These are phyloP conservation scores for Carpinus fangiana DNA, from an alignment of 306 rosid genomes.

Conservation along the genomic window DNA sequence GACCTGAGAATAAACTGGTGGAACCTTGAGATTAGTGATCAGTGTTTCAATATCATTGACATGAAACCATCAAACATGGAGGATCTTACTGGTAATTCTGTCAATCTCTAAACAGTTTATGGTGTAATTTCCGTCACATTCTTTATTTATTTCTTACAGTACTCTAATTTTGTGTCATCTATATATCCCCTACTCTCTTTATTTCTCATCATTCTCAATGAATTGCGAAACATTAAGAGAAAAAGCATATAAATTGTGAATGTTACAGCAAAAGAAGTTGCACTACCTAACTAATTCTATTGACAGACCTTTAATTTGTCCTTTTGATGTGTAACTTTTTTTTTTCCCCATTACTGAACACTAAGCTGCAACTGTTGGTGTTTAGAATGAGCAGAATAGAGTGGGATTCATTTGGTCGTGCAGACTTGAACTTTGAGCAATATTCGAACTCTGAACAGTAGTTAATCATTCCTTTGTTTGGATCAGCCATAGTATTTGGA, in stretches of 20 bases:
- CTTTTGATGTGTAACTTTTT: neutral
- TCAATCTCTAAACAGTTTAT: conserved; percentile 8
- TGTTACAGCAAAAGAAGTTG: neutral
- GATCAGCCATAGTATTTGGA: neutral
- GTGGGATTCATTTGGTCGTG: neutral
- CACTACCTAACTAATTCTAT: neutral
- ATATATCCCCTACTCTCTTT: neutral
- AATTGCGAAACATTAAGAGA: neutral
- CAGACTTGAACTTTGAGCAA: neutral
- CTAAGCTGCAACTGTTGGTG: neutral
- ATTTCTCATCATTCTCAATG: neutral
- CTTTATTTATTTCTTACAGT: neutral
- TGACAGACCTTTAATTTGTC: neutral
- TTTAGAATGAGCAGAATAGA: conserved; percentile 1
- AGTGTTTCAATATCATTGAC: conserved; percentile 71
- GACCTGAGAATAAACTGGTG: conserved; percentile 77
- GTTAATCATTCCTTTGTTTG: neutral
- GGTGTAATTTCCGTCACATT: conserved; percentile 11
- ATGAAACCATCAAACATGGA: conserved; percentile 71
- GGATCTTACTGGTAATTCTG: conserved; percentile 62
- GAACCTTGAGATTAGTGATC: conserved; percentile 67
- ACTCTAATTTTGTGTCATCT: neutral
- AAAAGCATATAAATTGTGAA: neutral
- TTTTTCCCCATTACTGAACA: neutral
- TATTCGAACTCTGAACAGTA: neutral